Evolutionary conservation across 208 protist species (phyloP).

Genomic region (Crithidia thermophila): DNA sequence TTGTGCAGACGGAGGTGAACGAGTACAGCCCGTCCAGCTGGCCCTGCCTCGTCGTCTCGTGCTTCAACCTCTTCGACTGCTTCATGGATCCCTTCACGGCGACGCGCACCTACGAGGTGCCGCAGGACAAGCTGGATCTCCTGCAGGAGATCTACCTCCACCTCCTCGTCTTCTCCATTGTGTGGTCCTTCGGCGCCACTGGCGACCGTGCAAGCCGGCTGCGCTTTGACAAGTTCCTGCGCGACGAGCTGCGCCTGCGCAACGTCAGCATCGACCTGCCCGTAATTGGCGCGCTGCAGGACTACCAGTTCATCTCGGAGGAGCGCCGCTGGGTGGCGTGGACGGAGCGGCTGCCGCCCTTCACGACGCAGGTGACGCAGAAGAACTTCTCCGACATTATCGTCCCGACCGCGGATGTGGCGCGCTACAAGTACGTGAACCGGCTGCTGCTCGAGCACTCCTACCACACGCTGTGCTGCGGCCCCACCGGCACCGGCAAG

Average conservation of each 20-base stretch:
- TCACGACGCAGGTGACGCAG: conserved; percentile 84
- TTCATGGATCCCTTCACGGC: conserved; percentile 90
- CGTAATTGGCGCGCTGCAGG: conserved; percentile 93
- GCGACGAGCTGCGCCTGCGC: conserved; percentile 72
- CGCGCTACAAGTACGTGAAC: conserved; percentile 96
- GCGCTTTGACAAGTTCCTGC: conserved; percentile 95
- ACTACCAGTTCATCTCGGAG: conserved; percentile 94
- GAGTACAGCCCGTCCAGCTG: conserved; percentile 96
- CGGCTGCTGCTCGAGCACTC: conserved; percentile 89
- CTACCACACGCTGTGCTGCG: conserved; percentile 95
- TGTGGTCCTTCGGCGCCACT: conserved; percentile 98
- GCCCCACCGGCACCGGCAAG: conserved; percentile 98
- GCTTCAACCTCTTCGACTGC: conserved; percentile 94
- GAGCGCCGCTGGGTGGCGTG: conserved; percentile 93
- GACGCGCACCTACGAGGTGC: conserved; percentile 78
- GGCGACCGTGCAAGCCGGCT: conserved; percentile 88
- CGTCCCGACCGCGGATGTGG: conserved; percentile 97
- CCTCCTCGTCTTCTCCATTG: conserved; percentile 96
- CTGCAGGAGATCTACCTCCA: conserved; percentile 83
- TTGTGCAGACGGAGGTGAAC: conserved; percentile 88
- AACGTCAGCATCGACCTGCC: conserved; percentile 86
- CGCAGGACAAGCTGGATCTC: conserved; percentile 79
- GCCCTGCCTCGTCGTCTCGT: conserved; percentile 93
- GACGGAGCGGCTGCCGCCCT: conserved; percentile 89
- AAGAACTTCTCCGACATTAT: conserved; percentile 96